phyloP scores from a whole-genome alignment of 1,139 yeast species.

The Scheffersomyces segobiensis region DNA sequence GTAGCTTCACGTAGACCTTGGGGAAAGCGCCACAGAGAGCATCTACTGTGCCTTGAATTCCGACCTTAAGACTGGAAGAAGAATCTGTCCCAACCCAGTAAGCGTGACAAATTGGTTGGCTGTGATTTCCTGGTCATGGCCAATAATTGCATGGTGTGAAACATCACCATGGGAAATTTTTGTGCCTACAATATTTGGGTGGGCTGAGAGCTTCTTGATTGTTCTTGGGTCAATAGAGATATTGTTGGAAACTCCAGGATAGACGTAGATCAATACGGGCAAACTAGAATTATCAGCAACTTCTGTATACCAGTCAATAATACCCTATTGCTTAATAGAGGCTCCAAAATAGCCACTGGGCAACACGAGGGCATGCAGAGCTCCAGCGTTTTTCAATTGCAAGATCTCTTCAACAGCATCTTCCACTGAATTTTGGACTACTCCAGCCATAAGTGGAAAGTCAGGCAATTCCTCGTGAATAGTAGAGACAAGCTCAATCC shows the following conservation, averaged over 20 bases:
- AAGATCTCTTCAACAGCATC: constrained; percentile 41
- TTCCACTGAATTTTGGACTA: constrained; percentile 39
- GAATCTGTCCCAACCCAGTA: constrained; percentile 26
- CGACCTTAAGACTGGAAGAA: constrained; percentile 24
- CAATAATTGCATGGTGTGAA: constrained; percentile 10
- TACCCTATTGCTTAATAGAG: constrained; percentile 39
- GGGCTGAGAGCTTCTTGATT: constrained; percentile 30
- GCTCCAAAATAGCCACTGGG: constrained; percentile 50
- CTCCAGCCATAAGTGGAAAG: constrained; percentile 45
- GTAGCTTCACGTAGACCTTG: constrained; percentile 30
- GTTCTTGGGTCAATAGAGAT: constrained; percentile 30
- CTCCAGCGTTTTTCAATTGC: constrained; percentile 42
- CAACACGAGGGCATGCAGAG: constrained; percentile 43
- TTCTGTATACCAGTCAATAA: constrained; percentile 41
- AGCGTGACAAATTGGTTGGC: constrained; percentile 19
- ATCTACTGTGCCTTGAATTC: constrained; percentile 25
- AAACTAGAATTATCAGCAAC: constrained; percentile 46
- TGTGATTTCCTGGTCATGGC: constrained; percentile 7
- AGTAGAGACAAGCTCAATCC: constrained; percentile 30
- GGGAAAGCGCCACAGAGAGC: constrained; percentile 45
- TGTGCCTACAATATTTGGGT: constrained; percentile 48
- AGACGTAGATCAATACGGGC: constrained; percentile 50
- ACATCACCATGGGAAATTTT: constrained; percentile 39
- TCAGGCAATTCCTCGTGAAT: constrained; percentile 38
- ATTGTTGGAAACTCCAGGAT: constrained; percentile 49